These are phyloP conservation scores for Lanmaoa rubissima DNA, from an alignment of 768 basidiomycete genomes.

Conservation along the genomic window DNA sequence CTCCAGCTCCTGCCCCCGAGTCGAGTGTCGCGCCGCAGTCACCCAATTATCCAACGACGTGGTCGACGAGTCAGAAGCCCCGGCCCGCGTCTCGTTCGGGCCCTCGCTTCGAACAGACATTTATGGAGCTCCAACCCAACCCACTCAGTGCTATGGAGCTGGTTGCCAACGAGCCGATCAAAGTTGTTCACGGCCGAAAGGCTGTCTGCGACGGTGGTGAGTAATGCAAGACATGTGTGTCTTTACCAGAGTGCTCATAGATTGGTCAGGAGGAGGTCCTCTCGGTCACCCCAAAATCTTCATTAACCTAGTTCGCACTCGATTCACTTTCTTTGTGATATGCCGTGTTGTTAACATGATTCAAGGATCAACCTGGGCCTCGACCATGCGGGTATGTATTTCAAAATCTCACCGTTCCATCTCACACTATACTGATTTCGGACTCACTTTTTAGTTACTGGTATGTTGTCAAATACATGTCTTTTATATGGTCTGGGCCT, in stretches of 20 bases:
- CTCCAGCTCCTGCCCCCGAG: conserved; percentile 15
- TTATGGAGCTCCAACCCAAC: conserved; percentile 82
- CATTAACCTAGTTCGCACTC: conserved; percentile 80
- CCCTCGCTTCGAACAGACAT: conserved; percentile 92
- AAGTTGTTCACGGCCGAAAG: conserved; percentile 76
- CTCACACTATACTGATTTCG: conserved; percentile 3
- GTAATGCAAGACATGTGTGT: conserved; percentile 30
- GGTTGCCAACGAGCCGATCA: conserved; percentile 81
- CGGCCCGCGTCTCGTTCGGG: conserved; percentile 58
- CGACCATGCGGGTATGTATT: conserved; percentile 82
- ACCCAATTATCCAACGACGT: conserved; percentile 78
- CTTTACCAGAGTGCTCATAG: conserved; percentile 13
- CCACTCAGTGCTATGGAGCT: conserved; percentile 91
- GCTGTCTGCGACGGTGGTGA: conserved; percentile 95
- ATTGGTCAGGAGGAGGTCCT: conserved; percentile 76
- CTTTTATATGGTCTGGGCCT: not conserved
- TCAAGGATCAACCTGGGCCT: conserved; percentile 83
- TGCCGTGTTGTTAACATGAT: conserved; percentile 6
- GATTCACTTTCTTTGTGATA: not conserved
- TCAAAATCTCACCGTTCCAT: not conserved
- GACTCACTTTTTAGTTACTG: conserved; percentile 42
- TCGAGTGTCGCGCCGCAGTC: conserved; percentile 58
- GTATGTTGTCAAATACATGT: conserved; percentile 31
- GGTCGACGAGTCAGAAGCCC: conserved; percentile 80
- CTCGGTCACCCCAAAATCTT: conserved; percentile 96